A percentile compares a stretch with the other conserved stretches of the same genome.
These are phyloP conservation scores for Hawksworthiomyces lignivorus DNA, from an alignment of 2,329 filamentous ascomycete genomes.

Conservation along the genomic window DNA sequence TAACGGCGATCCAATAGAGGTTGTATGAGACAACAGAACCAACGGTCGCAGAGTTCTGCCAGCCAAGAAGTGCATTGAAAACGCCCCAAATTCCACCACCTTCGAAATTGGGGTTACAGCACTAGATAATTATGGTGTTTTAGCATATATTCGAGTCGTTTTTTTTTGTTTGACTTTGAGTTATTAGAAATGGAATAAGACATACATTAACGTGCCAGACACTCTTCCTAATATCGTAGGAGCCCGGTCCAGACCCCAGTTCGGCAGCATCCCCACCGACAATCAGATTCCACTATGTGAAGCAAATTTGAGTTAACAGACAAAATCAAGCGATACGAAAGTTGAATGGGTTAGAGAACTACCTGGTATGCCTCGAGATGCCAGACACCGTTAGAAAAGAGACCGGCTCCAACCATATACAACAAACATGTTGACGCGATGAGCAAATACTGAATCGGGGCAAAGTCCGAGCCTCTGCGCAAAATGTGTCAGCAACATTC, in stretches of 20 bases:
- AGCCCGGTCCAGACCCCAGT: constrained; percentile 54
- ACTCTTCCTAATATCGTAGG: constrained; percentile 57
- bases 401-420: constrained; percentile 74
- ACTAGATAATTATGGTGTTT: constrained; percentile 36
- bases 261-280: constrained; percentile 50
- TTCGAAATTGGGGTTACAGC: constrained; percentile 66
- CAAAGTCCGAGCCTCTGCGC: constrained; percentile 10
- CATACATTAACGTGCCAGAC: constrained; percentile 63
- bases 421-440: constrained; percentile 74
- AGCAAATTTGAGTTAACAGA: too few species aligned
- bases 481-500: too few species aligned
- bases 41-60: constrained; percentile 82
- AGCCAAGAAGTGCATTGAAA: constrained; percentile 79
- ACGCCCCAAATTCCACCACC: constrained; percentile 74
- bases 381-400: constrained; percentile 74
- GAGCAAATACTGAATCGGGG: constrained; percentile 47
- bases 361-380: constrained; percentile 54
- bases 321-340: too few species aligned
- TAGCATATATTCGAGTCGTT: too few species aligned
- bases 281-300: constrained; percentile 42
- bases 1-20: constrained; percentile 62
- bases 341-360: too few species aligned
- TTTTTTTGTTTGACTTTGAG: too few species aligned
- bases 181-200: constrained; percentile 7
- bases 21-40: constrained; percentile 85